Percentiles rank a stretch among this genome's conserved stretches.
phyloP scores from a whole-genome alignment of 2,329 filamentous ascomycete species.

The Aspergillus luchuensis region DNA sequence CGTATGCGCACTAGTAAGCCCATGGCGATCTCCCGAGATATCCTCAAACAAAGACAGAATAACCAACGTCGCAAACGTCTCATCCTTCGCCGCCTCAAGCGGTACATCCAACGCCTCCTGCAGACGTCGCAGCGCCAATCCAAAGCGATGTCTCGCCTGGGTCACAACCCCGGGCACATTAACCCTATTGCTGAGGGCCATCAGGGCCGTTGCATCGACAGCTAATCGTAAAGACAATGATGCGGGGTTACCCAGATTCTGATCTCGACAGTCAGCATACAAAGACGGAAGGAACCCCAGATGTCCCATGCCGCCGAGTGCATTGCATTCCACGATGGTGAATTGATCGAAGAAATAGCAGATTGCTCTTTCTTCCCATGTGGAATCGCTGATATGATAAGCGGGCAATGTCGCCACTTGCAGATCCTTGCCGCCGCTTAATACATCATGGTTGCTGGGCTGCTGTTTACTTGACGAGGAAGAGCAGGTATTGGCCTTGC shows the following conservation, averaged over 20 bases:
- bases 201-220: constrained; percentile 39
- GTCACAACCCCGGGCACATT: constrained; percentile 28
- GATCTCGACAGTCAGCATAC: constrained; percentile 34
- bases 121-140: constrained; percentile 34
- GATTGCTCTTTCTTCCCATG: constrained; percentile 40
- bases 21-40: constrained; percentile 40
- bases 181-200: constrained; percentile 35
- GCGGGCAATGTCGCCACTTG: constrained; percentile 18
- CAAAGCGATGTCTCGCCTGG: constrained; percentile 36
- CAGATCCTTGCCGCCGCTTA: constrained; percentile 1
- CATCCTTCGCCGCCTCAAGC: constrained; percentile 35
- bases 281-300: constrained; percentile 40
- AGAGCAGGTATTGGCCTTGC: constrained; percentile 14
- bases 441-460: neutral
- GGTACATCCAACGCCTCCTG: constrained; percentile 33
- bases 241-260: constrained; percentile 17
- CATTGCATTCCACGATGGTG: constrained; percentile 28
- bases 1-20: constrained; percentile 39
- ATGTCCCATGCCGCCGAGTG: constrained; percentile 32
- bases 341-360: constrained; percentile 48
- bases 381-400: constrained; percentile 31
- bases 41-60: constrained; percentile 43
- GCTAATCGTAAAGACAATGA: constrained; percentile 36
- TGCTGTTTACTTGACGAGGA: neutral
- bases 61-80: constrained; percentile 42